Conservation (phyloP, 2,329 filamentous ascomycete species). For the Bipolaris bicolor region DNA sequence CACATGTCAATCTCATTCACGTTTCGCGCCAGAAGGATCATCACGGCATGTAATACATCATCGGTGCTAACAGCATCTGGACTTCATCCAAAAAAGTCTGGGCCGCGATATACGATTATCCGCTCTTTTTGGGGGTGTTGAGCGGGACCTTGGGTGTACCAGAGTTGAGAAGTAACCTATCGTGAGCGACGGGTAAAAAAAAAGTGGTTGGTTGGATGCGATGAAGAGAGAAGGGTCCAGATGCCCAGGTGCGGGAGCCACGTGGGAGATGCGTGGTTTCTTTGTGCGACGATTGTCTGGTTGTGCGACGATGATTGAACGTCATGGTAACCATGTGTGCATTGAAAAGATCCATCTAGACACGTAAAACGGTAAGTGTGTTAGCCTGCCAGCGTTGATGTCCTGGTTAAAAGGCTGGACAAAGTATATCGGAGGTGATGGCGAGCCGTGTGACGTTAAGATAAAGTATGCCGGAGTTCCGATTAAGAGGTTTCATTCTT, state of each 20-base stretch:
- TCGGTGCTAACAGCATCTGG: neutral
- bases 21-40: neutral
- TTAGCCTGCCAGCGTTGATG: too few relatives aligned
- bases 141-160: neutral
- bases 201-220: neutral
- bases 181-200: neutral
- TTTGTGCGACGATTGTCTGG: neutral
- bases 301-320: too few relatives aligned
- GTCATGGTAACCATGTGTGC: too few relatives aligned
- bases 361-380: too few relatives aligned
- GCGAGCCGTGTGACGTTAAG: neutral
- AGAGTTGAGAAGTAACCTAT: neutral
- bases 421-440: neutral
- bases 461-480: neutral
- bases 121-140: neutral
- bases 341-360: too few relatives aligned
- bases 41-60: neutral
- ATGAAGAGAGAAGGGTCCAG: neutral
- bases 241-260: neutral
- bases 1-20: too few relatives aligned
- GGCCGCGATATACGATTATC: slow-evolving; percentile 6
- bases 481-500: neutral
- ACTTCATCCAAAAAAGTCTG: neutral
- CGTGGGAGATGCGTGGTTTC: neutral
- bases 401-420: too few relatives aligned